These are phyloP conservation scores for Prunus campanulata DNA, from an alignment of 306 rosid species.

Conservation along the genomic window DNA sequence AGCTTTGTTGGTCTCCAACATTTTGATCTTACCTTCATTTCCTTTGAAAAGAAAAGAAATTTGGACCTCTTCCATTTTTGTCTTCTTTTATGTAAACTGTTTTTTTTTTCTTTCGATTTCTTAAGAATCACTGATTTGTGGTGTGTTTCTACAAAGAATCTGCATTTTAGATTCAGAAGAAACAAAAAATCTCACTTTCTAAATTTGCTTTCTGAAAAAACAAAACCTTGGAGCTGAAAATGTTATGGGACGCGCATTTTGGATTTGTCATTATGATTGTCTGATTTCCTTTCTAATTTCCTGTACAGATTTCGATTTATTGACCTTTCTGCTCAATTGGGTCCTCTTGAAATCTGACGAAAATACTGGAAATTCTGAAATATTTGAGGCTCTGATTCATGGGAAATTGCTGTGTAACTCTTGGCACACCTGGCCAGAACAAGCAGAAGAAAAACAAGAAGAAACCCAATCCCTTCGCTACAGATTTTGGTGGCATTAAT, in stretches of 20 bases:
- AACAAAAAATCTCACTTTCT: not conserved
- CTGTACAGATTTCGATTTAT: conserved; percentile 12
- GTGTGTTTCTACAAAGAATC: not conserved
- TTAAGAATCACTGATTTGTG: not conserved
- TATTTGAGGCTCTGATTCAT: conserved; percentile 24
- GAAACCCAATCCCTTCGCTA: conserved; percentile 35
- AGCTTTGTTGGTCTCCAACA: conserved; percentile 10
- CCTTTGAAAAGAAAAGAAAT: not conserved
- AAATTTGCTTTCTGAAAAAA: not conserved
- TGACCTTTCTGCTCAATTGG: conserved; percentile 10
- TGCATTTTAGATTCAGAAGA: not conserved
- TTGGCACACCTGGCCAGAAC: conserved; percentile 31
- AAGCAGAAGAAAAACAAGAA: conserved; percentile 33
- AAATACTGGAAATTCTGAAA: conserved; percentile 11
- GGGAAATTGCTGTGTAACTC: conserved; percentile 59
- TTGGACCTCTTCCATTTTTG: not conserved
- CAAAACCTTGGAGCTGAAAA: not conserved
- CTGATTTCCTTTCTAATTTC: conserved; percentile 3
- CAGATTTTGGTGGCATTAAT: conserved; percentile 24
- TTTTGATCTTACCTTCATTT: not conserved
- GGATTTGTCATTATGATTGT: not conserved
- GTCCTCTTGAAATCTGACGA: conserved; percentile 18
- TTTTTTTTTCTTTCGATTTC: not conserved
- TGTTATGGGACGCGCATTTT: not conserved
- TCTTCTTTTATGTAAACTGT: not conserved